Evolutionary conservation across 805 yeast species (phyloP).

Genomic region (Saturnispora gosingensis): DNA sequence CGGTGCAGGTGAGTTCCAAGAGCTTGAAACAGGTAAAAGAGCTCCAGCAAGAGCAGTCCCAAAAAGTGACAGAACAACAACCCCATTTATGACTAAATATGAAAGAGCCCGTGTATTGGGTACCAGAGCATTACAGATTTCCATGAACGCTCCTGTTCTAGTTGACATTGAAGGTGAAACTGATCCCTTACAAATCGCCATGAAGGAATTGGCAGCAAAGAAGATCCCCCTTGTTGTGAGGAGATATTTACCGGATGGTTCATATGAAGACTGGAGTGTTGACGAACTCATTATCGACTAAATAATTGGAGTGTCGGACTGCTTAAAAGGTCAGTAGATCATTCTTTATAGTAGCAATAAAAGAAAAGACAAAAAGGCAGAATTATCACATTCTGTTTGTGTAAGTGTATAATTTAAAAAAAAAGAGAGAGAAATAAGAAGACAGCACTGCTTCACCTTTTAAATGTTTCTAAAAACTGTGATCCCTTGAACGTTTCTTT

Average conservation of each 20-base stretch:
- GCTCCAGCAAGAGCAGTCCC: constrained; percentile 61
- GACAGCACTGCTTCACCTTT: constrained; percentile 9
- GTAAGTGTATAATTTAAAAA: not conserved
- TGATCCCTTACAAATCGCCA: constrained; percentile 94
- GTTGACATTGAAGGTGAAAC: constrained; percentile 99
- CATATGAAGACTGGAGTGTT: constrained; percentile 98
- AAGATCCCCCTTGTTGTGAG: constrained; percentile 93
- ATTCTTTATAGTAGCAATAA: not conserved
- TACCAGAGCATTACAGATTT: constrained; percentile 93
- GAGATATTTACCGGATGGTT: constrained; percentile 94
- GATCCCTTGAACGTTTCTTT: constrained; percentile 50
- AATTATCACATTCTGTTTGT: not conserved
- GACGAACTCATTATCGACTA: constrained; percentile 89
- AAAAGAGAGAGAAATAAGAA: not conserved
- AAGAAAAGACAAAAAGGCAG: not conserved
- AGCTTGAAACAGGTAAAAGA: constrained; percentile 31
- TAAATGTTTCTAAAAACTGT: constrained; percentile 44
- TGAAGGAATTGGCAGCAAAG: constrained; percentile 91
- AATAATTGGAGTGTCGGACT: constrained; percentile 21
- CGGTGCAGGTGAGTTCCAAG: constrained; percentile 31
- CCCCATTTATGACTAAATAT: constrained; percentile 98
- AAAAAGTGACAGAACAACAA: constrained; percentile 80
- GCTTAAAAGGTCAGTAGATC: constrained; percentile 27
- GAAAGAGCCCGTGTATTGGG: constrained; percentile 97
- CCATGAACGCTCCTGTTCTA: constrained; percentile 96